A percentile compares a stretch with the other conserved stretches of the same genome.
phyloP scores from a whole-genome alignment of 2,329 filamentous ascomycete genomes.

The Aureobasidium sp. region DNA sequence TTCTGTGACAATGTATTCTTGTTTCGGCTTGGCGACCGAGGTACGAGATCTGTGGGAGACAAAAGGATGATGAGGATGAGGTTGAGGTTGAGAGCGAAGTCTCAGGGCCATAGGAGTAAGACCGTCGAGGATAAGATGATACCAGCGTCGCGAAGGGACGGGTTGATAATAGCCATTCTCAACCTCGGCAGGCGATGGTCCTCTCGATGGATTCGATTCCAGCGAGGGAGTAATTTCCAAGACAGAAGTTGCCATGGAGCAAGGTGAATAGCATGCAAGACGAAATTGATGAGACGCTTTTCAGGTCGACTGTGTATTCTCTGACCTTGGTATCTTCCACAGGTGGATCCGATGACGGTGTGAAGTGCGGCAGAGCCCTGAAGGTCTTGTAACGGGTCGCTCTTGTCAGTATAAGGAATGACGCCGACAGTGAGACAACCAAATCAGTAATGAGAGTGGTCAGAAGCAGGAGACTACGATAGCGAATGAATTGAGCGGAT shows the following conservation, averaged over 20 bases:
- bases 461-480: not conserved
- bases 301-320: not conserved
- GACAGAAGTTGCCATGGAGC: not conserved
- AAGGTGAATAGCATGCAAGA: not conserved
- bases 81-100: not conserved
- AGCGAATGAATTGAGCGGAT: not conserved
- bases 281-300: not conserved
- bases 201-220: not conserved
- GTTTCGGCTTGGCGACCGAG: not conserved
- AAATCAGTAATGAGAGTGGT: not conserved
- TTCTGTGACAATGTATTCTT: not conserved
- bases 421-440: not conserved
- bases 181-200: not conserved
- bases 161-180: slow-evolving; percentile 11
- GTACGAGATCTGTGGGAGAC: not conserved
- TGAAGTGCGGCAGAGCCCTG: not conserved
- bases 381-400: not conserved
- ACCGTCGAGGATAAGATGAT: not conserved
- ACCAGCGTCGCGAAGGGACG: not conserved
- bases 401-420: not conserved
- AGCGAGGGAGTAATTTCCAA: not conserved
- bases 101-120: slow-evolving; percentile 1
- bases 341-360: not conserved
- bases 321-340: not conserved
- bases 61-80: not conserved